Conservation (phyloP, 768 basidiomycete species). For the Imleria badia region DNA sequence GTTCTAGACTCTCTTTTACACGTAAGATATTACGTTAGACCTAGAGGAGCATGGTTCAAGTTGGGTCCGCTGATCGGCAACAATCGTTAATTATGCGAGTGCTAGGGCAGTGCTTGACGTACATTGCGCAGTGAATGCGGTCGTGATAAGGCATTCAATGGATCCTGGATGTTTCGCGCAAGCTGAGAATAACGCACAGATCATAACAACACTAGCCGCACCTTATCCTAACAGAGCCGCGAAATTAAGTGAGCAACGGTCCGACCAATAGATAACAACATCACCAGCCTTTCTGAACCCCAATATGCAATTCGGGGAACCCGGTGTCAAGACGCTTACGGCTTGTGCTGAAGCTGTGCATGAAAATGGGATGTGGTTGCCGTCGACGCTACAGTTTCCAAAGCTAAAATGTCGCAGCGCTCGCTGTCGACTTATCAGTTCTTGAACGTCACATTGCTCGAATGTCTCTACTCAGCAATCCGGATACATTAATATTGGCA, state of each 20-base stretch:
- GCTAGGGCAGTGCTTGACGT: conserved; percentile 12
- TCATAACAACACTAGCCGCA: conserved; percentile 1
- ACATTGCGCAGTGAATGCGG: conserved; percentile 1
- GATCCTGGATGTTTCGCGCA: neutral
- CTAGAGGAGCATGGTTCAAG: conserved; percentile 4
- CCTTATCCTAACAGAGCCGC: conserved; percentile 1
- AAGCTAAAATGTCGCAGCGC: neutral
- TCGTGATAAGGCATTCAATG: conserved; percentile 8
- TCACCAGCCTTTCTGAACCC: neutral
- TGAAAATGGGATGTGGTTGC: conserved; percentile 10
- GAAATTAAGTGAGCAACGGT: neutral
- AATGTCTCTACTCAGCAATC: neutral
- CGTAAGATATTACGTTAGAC: conserved; percentile 18
- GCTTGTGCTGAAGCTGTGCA: conserved; percentile 1
- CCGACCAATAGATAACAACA: neutral
- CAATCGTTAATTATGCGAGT: conserved; percentile 12
- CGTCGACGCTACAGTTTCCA: neutral
- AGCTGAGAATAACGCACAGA: neutral
- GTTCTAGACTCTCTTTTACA: conserved; percentile 5
- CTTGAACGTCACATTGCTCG: conserved; percentile 2
- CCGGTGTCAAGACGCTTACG: neutral
- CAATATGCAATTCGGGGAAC: neutral
- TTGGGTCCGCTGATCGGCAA: conserved; percentile 15
- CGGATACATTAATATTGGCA: conserved; percentile 2
- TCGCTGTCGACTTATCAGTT: neutral